These are phyloP conservation scores for Dryas octopetala DNA, from an alignment of 306 rosid genomes.

Conservation along the genomic window DNA sequence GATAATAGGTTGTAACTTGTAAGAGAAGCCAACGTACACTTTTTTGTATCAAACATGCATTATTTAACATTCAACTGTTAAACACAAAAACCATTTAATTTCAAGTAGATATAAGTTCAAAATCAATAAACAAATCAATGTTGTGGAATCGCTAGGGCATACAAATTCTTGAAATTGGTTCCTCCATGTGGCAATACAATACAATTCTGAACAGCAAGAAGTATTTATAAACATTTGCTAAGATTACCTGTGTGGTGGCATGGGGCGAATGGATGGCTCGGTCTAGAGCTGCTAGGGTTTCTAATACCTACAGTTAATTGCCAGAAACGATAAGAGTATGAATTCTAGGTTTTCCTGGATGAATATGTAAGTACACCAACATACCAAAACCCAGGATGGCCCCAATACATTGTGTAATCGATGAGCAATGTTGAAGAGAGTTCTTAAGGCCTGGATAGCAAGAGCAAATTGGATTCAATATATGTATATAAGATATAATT, in stretches of 20 bases:
- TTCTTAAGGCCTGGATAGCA: constrained; percentile 82
- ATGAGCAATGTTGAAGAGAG: constrained; percentile 96
- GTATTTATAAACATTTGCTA: constrained; percentile 5
- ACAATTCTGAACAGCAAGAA: constrained; percentile 22
- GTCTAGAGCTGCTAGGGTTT: constrained; percentile 94
- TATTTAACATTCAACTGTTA: not conserved
- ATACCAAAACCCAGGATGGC: constrained; percentile 97
- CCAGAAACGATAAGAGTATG: constrained; percentile 19
- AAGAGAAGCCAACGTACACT: not conserved
- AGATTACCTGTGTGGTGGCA: constrained; percentile 89
- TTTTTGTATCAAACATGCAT: not conserved
- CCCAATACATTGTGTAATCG: constrained; percentile 95
- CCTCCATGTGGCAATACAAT: not conserved
- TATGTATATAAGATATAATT: not conserved
- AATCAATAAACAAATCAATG: not conserved
- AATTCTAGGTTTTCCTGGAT: constrained; percentile 9
- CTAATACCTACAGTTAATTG: constrained; percentile 69
- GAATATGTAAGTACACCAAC: constrained; percentile 31
- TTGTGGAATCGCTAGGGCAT: not conserved
- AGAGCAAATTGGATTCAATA: constrained; percentile 24
- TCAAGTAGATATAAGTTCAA: not conserved
- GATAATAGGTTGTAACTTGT: too few species aligned
- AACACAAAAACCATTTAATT: not conserved
- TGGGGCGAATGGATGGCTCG: constrained; percentile 97
- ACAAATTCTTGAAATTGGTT: not conserved